Evolutionary conservation across 345 rosid species (phyloP), one percentile per base, ranked within the genome.

Genomic region (Rhodamnia rubescens): DNA sequence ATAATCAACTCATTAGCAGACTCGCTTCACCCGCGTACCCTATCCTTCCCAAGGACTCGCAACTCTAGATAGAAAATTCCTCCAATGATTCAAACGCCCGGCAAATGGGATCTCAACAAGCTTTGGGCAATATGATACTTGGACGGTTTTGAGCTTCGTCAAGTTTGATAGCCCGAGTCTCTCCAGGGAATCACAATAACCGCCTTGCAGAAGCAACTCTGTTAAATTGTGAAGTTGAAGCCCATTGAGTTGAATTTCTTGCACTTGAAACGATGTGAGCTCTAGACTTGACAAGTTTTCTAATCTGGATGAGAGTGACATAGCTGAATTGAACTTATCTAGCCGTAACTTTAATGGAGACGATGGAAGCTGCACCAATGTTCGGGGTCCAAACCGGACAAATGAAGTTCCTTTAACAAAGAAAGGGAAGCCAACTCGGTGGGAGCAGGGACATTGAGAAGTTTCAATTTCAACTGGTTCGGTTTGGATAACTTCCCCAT

Each of bases 141-240:
- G 0, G 1, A 58, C 16, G 8, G 0, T 5, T 11, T 11, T 11
- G 36, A 59, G 74, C 8, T 59, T 59, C 18, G 36, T 13, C 36
- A 59, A n/a, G 74, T 59, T 27, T 27, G 74, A 59, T 0, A 59
- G 74, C 20, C 36, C 2, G 5, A 59, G 1, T 27, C 74, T 59
- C 74, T n/a, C 2, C 0, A 59, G 20, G 16, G 74, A 2, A 6
- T 0, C 15, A n/a, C 15, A 2, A 6, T 0, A 7, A n/a, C 15
- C 5, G 1, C 0, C 0, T 0, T 0, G 0, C 1, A 58, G 0
- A n/a, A 0, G 0, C 74, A 59, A 59, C 40, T 3, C 2, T 14
- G 5, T 0, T 7, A 59, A 27, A 59, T 59, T 59, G 14, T 59
- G 74, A 59, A 59, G 69, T n/a, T 1, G 69, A 59, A 59, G 40